phyloP scores from a whole-genome alignment of 148 eudicot species.

The Chenopodium formosanum region DNA sequence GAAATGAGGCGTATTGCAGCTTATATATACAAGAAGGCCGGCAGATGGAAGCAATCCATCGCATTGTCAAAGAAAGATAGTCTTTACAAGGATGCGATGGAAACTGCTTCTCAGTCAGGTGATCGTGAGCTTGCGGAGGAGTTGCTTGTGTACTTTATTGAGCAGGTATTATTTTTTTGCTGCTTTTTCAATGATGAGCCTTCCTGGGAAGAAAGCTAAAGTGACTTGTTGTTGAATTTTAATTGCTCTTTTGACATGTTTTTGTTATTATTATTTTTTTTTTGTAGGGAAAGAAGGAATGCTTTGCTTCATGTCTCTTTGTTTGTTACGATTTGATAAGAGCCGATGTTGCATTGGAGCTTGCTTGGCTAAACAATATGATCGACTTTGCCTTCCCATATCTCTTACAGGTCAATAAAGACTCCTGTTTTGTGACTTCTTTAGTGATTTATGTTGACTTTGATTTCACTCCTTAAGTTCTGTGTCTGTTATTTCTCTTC shows the following conservation, averaged over 20 bases:
- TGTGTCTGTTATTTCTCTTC: neutral
- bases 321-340: conserved; percentile 88
- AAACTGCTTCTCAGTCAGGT: conserved; percentile 97
- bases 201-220: neutral
- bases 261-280: conserved; percentile 14
- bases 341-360: conserved; percentile 85
- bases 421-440: neutral
- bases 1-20: conserved; percentile 99
- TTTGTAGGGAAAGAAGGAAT: conserved; percentile 95
- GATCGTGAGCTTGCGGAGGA: conserved; percentile 98
- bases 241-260: neutral
- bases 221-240: neutral
- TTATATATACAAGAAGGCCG: conserved; percentile 93
- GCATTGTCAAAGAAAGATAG: conserved; percentile 90
- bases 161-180: conserved; percentile 48
- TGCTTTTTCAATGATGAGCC: neutral
- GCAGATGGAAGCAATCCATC: conserved; percentile 98
- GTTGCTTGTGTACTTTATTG: conserved; percentile 90
- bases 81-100: conserved; percentile 96
- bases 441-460: neutral
- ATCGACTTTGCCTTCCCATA: conserved; percentile 97
- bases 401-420: conserved; percentile 66
- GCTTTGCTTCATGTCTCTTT: conserved; percentile 95
- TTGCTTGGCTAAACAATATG: conserved; percentile 98
- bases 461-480: neutral